phyloP scores from a whole-genome alignment of 2,329 filamentous ascomycete species.

The Phaeosphaeriaceae sp. region DNA sequence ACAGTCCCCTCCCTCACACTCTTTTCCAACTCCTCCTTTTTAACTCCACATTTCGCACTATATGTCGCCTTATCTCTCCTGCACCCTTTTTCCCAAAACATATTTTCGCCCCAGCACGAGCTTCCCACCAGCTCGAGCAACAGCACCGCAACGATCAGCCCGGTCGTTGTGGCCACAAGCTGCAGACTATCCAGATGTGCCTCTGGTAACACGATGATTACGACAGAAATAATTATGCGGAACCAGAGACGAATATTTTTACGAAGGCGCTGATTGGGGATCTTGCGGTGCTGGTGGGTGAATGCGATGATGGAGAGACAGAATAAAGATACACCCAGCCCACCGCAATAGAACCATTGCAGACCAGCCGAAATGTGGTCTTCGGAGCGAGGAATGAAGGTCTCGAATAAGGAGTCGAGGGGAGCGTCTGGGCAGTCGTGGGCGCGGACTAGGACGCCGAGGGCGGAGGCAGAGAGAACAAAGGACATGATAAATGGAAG shows the following conservation, averaged over 20 bases:
- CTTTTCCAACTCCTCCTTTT: constrained; percentile 38
- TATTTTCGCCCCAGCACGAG: constrained; percentile 35
- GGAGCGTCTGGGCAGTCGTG: constrained; percentile 60
- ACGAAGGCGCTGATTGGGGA: constrained; percentile 56
- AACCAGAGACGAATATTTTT: constrained; percentile 61
- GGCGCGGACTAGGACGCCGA: constrained; percentile 65
- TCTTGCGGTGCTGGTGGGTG: constrained; percentile 62
- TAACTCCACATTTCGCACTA: constrained; percentile 38
- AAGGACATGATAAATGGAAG: constrained; percentile 69
- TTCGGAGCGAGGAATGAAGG: constrained; percentile 59
- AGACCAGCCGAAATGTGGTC: constrained; percentile 60
- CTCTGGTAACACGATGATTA: constrained; percentile 63
- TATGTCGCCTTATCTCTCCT: constrained; percentile 34
- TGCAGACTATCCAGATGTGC: constrained; percentile 50
- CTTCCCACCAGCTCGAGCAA: constrained; percentile 44
- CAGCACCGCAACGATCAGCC: constrained; percentile 44
- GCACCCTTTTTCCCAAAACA: constrained; percentile 35
- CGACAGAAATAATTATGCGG: constrained; percentile 57
- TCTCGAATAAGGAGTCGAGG: constrained; percentile 56
- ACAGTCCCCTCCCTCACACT: constrained; percentile 37
- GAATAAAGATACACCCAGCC: constrained; percentile 62
- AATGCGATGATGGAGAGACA: constrained; percentile 63
- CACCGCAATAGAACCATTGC: constrained; percentile 69
- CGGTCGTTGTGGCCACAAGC: constrained; percentile 49
- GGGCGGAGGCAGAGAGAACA: constrained; percentile 63